Evolutionary conservation across 345 rosid species (phyloP).

Genomic region (Noccaea bulbosa): DNA sequence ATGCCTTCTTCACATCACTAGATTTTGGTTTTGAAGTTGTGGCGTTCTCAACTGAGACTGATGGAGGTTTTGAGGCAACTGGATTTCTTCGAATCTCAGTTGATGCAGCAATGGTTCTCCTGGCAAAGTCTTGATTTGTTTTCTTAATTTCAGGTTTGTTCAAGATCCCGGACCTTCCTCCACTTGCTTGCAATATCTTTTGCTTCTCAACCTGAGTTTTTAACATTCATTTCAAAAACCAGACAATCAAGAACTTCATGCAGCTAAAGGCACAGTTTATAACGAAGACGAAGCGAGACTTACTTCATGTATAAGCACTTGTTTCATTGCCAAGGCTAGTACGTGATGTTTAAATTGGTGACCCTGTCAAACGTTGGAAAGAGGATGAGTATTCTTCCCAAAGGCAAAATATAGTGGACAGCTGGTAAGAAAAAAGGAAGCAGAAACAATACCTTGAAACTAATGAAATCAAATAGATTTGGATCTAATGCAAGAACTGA

Average conservation of each 20-base stretch:
- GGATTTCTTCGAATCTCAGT: constrained; percentile 43
- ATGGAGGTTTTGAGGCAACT: constrained; percentile 40
- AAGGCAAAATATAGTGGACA: constrained; percentile 21
- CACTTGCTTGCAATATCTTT: constrained; percentile 74
- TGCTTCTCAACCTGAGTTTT: constrained; percentile 78
- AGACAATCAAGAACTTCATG: constrained; percentile 18
- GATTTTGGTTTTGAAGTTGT: constrained; percentile 40
- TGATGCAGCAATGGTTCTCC: constrained; percentile 40
- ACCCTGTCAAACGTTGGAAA: constrained; percentile 59
- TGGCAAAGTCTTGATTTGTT: constrained; percentile 40
- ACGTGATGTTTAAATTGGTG: constrained; percentile 57
- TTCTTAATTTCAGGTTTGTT: constrained; percentile 46
- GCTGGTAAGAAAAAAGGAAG: constrained; percentile 30
- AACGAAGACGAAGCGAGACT: constrained; percentile 32
- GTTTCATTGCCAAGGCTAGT: constrained; percentile 79
- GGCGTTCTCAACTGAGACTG: constrained; percentile 45
- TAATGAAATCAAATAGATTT: constrained; percentile 65
- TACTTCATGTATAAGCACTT: constrained; percentile 87
- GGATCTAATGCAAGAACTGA: constrained; percentile 73
- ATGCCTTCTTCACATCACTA: constrained; percentile 54
- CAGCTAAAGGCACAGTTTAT: constrained; percentile 5
- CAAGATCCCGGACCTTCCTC: constrained; percentile 49
- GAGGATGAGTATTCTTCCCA: constrained; percentile 22
- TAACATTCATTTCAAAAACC: background rate
- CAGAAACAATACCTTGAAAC: constrained; percentile 64